phyloP scores from a whole-genome alignment of 371 early-diverging fungal genomes.

The Cokeromyces recurvatus region DNA sequence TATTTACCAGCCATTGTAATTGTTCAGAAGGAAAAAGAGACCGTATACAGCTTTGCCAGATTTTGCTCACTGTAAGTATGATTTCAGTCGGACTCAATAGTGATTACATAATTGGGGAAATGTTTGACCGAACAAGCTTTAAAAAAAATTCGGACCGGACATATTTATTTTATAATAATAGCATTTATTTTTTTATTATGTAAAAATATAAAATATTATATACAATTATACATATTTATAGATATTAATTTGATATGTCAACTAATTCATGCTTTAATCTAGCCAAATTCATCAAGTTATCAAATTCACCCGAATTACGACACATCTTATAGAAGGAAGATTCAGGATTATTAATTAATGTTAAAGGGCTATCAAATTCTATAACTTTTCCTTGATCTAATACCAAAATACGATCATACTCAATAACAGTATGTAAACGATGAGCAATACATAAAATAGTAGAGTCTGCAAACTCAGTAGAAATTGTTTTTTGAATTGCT shows the following conservation, averaged over 20 bases:
- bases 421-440: conserved; percentile 55
- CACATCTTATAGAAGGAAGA: conserved; percentile 60
- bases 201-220: neutral
- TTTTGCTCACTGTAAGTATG: conserved; percentile 11
- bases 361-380: conserved; percentile 46
- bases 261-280: conserved; percentile 15
- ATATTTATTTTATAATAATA: no score
- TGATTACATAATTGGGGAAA: no score
- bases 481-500: conserved; percentile 56
- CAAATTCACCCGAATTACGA: conserved; percentile 65
- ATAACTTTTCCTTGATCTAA: conserved; percentile 34
- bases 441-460: conserved; percentile 73
- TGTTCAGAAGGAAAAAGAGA: conserved; percentile 22
- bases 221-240: neutral
- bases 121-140: no score
- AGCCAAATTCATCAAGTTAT: conserved; percentile 42
- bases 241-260: conserved; percentile 4
- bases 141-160: no score
- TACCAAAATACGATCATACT: conserved; percentile 43
- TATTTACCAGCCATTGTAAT: conserved; percentile 22
- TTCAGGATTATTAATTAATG: conserved; percentile 41
- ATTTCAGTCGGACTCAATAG: no score
- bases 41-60: conserved; percentile 12
- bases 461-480: conserved; percentile 52
- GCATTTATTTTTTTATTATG: neutral